Base-by-base conservation (phyloP, 2,329 filamentous ascomycete species). In the Tolypocladium endophyticum region DNA sequence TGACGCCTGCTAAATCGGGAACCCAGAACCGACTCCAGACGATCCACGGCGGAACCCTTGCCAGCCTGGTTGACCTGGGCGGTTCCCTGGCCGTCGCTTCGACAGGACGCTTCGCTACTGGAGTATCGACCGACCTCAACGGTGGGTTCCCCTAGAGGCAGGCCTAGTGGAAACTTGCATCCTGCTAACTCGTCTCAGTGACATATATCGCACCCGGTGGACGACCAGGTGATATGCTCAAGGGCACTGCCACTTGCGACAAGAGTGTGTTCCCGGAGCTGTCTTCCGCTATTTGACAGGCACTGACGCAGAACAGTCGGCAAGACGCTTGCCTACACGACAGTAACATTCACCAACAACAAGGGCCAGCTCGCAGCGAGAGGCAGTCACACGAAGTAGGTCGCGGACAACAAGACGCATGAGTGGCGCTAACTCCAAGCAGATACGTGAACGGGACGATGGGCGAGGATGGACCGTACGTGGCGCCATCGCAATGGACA, bases 1-100 rank as follows among this genome's bases (percentile, higher is more conserved):
- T 12, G 28, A 47, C 14, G 58, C 8, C 36, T 0, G 11, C 33
- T 56, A 25, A 58, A 8, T 1, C 11, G 1, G 45, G 0, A 4
- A 7, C 0, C 0, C 28, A 92, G 87, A 93, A 93, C 69, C 86
- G 89, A 1, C 77, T 93, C 0, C 82, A 85, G 58, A 92, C 87
- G 41, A 80, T 92, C 35, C 89, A 93, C 67, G 89, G 89, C 23
- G 89, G 89, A 4, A 90, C 89, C 0, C 86, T 93, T 35, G 89
- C 89, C 4, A 89, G 86, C 69, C 86, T 92, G 74, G 86, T 87
- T 35, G 85, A 87, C 62, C 74, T 87, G 0, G 84, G 84, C 14
- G 85, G 85, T 18, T 87, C 85, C 0, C 76, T 87, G 3, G 85
- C 85, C 12, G 84, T 87, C 3, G 85, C 85, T 1, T 87, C 85